Conservation (phyloP, 73 alveolate species). For the Uronychia setigera region DNA sequence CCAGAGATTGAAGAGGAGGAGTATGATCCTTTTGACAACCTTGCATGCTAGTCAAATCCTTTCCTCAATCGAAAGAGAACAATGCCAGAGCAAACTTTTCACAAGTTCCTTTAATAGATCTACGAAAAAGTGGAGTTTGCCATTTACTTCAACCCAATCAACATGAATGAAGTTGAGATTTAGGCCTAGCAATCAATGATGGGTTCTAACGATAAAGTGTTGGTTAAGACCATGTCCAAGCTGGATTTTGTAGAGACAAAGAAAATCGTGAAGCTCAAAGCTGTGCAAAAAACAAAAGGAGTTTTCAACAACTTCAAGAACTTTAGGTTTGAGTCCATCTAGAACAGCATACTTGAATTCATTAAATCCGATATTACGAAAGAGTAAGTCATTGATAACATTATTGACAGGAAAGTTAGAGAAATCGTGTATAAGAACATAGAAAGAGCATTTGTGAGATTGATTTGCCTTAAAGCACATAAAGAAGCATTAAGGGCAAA, state of each 20-base stretch:
- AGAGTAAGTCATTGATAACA: neutral
- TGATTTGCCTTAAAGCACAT: neutral
- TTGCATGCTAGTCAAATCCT: neutral
- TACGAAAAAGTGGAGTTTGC: neutral
- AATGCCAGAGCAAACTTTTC: neutral
- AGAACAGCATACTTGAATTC: neutral
- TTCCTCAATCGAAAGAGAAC: neutral
- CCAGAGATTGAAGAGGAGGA: no score
- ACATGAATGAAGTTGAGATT: neutral
- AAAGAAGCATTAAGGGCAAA: neutral
- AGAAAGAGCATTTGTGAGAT: neutral
- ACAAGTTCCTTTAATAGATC: neutral
- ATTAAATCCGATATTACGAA: neutral
- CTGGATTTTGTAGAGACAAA: neutral
- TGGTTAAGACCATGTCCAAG: neutral
- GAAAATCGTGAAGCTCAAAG: neutral
- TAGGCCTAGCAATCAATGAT: neutral
- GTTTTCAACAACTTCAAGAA: neutral
- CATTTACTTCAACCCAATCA: neutral
- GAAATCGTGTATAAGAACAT: neutral
- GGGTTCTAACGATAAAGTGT: neutral
- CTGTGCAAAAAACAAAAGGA: neutral
- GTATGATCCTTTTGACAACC: no score
- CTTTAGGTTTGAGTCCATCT: neutral
- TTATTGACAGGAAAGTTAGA: neutral